Evolutionary conservation across 2,329 filamentous ascomycete genomes (phyloP).

Genomic region (Epichloe coenophiala): DNA sequence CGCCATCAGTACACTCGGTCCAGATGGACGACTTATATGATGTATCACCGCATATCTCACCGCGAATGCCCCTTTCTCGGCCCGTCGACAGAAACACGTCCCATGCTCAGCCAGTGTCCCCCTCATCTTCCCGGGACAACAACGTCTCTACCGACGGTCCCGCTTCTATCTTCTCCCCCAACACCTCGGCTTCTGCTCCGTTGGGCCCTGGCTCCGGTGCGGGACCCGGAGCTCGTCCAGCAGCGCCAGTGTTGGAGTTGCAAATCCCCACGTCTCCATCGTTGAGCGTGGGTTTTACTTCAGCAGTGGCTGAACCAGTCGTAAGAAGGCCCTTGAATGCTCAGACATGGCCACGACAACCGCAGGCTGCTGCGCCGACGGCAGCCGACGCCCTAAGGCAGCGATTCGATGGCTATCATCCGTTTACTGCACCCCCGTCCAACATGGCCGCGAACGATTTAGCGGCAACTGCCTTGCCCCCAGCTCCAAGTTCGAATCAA

Average conservation of each 20-base stretch:
- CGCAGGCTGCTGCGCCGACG: conserved; percentile 13
- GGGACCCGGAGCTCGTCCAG: conserved; percentile 1
- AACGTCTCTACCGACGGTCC: not conserved
- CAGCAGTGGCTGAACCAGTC: conserved; percentile 9
- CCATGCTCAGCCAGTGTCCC: conserved; percentile 3
- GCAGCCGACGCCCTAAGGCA: conserved; percentile 6
- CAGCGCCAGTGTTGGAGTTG: conserved; percentile 12
- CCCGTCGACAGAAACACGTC: not conserved
- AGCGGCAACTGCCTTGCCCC: conserved; percentile 21
- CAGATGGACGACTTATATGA: conserved; percentile 29
- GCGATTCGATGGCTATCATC: conserved; percentile 18
- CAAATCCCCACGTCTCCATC: conserved; percentile 15
- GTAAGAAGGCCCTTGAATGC: conserved; percentile 20
- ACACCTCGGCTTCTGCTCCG: not conserved
- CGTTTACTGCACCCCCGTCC: conserved; percentile 27
- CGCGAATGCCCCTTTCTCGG: conserved; percentile 10
- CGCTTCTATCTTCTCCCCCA: not conserved
- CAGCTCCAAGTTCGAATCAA: conserved; percentile 25
- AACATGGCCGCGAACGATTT: conserved; percentile 19
- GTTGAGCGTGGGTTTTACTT: not conserved
- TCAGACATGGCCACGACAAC: conserved; percentile 33
- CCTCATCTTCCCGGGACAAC: conserved; percentile 8
- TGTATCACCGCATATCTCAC: conserved; percentile 32
- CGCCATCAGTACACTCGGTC: conserved; percentile 11
- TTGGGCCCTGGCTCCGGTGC: not conserved